Evolutionary conservation across 768 basidiomycete species (phyloP).

Genomic region (Boletellus ananas): DNA sequence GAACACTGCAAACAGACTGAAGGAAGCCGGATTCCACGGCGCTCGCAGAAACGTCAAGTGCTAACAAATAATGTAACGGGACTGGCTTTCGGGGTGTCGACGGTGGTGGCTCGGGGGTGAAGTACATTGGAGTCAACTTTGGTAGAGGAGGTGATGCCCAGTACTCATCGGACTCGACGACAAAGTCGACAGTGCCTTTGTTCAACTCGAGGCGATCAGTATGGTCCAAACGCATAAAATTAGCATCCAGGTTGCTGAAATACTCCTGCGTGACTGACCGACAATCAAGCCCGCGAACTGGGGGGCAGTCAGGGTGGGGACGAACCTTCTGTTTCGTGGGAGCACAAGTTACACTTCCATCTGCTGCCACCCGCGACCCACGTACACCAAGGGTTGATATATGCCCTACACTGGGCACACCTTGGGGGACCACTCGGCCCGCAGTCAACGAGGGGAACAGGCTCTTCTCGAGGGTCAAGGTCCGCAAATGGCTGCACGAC

Average conservation of each 20-base stretch:
- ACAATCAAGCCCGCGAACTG: constrained; percentile 2
- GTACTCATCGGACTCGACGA: constrained; percentile 70
- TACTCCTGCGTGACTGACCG: constrained; percentile 70
- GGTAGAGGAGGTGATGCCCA: constrained; percentile 73
- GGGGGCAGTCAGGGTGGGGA: constrained; percentile 3
- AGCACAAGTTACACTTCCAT: constrained; percentile 94
- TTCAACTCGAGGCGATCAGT: constrained; percentile 79
- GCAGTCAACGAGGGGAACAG: constrained; percentile 72
- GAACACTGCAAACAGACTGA: constrained; percentile 54
- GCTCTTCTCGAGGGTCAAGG: constrained; percentile 71
- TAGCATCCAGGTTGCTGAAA: constrained; percentile 79
- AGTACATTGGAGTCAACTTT: constrained; percentile 50
- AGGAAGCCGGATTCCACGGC: constrained; percentile 70
- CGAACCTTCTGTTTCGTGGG: constrained; percentile 80
- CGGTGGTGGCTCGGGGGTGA: constrained; percentile 46
- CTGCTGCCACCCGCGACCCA: constrained; percentile 79
- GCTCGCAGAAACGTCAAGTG: constrained; percentile 76
- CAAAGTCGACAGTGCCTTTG: constrained; percentile 89
- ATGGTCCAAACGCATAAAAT: constrained; percentile 76
- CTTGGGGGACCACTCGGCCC: constrained; percentile 74
- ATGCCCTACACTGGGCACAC: constrained; percentile 80
- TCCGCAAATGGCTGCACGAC: constrained; percentile 90
- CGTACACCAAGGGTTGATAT: constrained; percentile 91
- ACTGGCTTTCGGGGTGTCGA: constrained; percentile 49
- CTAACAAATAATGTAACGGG: constrained; percentile 79